Percentiles rank a stretch among this genome's conserved stretches.
Conservation (phyloP, 2,329 filamentous ascomycete genomes). For the Colletotrichum aenigma region DNA sequence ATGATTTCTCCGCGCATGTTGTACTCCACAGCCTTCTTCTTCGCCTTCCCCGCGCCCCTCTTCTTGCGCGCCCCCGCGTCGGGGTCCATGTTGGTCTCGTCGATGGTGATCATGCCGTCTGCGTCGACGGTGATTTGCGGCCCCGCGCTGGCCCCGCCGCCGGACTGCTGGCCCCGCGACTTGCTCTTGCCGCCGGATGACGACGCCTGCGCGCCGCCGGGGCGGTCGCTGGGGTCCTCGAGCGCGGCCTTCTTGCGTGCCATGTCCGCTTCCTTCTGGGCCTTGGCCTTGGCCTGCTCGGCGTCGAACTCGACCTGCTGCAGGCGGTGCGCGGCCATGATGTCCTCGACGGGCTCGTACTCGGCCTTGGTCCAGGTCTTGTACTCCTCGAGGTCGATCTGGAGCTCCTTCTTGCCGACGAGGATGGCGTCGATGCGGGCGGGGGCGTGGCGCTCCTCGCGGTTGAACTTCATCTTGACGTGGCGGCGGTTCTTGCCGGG, state of each 20-base stretch:
- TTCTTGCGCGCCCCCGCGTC: conserved; percentile 28
- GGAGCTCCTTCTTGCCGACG: conserved; percentile 60
- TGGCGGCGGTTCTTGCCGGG: conserved; percentile 72
- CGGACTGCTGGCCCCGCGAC: neutral
- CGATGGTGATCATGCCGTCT: conserved; percentile 21
- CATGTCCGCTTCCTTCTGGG: conserved; percentile 53
- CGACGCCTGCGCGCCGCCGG: conserved; percentile 4
- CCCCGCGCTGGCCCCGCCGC: neutral
- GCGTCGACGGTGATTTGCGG: conserved; percentile 16
- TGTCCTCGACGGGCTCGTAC: conserved; percentile 59
- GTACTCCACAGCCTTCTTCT: conserved; percentile 35
- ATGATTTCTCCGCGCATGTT: conserved; percentile 24
- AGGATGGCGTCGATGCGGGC: conserved; percentile 67
- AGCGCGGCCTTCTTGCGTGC: conserved; percentile 53
- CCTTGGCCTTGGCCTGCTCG: conserved; percentile 44
- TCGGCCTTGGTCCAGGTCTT: conserved; percentile 52
- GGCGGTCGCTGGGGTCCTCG: conserved; percentile 42
- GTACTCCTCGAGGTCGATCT: conserved; percentile 67
- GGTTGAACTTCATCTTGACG: conserved; percentile 83
- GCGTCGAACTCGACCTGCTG: conserved; percentile 50
- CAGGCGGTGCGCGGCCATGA: conserved; percentile 59
- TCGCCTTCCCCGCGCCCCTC: conserved; percentile 34
- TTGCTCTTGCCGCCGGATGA: neutral
- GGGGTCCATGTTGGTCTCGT: conserved; percentile 20
- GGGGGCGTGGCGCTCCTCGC: conserved; percentile 74